These are phyloP conservation scores for Quercus berberidifolia DNA, from an alignment of 306 rosid species.

Conservation along the genomic window DNA sequence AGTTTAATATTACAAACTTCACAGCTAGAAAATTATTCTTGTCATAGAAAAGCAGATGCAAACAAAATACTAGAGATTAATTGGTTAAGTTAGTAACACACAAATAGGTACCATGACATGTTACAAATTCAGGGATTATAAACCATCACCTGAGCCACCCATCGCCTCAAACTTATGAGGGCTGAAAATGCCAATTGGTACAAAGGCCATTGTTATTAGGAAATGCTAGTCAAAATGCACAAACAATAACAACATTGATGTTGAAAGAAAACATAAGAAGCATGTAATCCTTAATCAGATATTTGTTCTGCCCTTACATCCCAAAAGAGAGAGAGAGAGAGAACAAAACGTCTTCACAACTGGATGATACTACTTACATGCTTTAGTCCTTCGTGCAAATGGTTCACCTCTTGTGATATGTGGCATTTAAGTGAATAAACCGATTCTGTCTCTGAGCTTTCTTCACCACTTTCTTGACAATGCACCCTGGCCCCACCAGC, in stretches of 20 bases:
- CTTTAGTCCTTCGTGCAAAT: constrained; percentile 93
- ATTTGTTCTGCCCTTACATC: background rate
- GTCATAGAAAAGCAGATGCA: background rate
- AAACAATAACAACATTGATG: background rate
- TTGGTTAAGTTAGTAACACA: background rate
- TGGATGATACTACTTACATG: constrained; percentile 59
- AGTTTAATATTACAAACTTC: background rate
- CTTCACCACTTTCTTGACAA: constrained; percentile 96
- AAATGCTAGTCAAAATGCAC: background rate
- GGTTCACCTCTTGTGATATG: constrained; percentile 98
- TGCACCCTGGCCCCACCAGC: constrained; percentile 57
- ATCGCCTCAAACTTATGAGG: too few relatives aligned
- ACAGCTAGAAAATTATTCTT: background rate
- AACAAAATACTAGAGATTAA: background rate
- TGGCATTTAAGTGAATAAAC: constrained; percentile 97
- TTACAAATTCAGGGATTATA: background rate
- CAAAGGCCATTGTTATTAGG: background rate
- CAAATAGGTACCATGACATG: background rate
- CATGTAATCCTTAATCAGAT: background rate
- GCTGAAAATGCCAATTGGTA: too few relatives aligned
- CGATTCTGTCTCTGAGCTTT: constrained; percentile 93
- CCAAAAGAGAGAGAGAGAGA: too few relatives aligned
- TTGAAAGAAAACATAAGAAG: background rate
- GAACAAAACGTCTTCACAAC: constrained; percentile 3
- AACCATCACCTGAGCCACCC: background rate